These are phyloP conservation scores for Rutidosis leptorrhynchoides DNA, from an alignment of 129 eudicot species.

Conservation along the genomic window DNA sequence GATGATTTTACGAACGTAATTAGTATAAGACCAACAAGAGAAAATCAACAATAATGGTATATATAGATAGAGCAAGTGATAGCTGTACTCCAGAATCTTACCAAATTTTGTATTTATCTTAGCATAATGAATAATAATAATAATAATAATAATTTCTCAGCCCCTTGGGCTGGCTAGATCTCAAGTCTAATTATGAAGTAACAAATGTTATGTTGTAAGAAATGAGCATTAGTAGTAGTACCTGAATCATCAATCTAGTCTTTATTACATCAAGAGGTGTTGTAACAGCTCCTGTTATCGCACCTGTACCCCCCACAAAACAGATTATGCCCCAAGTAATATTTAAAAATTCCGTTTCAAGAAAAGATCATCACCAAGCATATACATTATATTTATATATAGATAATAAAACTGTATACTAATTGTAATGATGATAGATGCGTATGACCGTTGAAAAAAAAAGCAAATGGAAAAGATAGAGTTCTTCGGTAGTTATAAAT, in stretches of 20 bases:
- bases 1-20: not conserved
- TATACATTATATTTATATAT: no score
- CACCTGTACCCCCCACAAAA: constrained; percentile 47
- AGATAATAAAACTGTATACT: no score
- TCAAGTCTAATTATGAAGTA: not conserved
- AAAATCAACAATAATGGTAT: not conserved
- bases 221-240: constrained; percentile 9
- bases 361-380: not conserved
- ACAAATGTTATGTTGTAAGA: not conserved
- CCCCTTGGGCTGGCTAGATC: not conserved
- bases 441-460: not conserved
- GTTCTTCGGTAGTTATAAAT: not conserved
- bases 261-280: constrained; percentile 82
- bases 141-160: no score
- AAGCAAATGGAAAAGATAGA: not conserved
- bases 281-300: constrained; percentile 72
- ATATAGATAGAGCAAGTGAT: not conserved
- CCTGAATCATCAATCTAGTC: constrained; percentile 86
- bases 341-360: not conserved
- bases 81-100: not conserved
- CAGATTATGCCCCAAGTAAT: constrained; percentile 9
- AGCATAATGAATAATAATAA: constrained; percentile 3
- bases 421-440: not conserved
- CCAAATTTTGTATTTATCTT: not conserved
- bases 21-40: not conserved